Percentiles rank a stretch among this genome's conserved stretches.
Evolutionary conservation across 495 filamentous ascomycete species (phyloP).

Genomic region (Lasiosphaeria miniovina): DNA sequence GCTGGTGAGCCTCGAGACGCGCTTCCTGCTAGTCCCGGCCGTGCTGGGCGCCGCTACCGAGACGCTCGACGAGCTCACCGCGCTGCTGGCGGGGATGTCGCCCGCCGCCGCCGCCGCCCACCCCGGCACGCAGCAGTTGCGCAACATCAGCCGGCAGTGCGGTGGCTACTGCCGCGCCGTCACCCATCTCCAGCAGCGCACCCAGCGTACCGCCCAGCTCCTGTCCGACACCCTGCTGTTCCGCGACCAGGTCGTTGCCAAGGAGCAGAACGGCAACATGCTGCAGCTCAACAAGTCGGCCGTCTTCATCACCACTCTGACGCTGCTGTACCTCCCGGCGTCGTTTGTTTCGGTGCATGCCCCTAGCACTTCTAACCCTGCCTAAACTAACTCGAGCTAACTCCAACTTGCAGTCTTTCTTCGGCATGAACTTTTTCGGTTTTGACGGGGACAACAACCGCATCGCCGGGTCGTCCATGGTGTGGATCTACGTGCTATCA

Average conservation of each 20-base stretch:
- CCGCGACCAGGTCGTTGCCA: slow-evolving; percentile 36
- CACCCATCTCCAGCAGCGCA: slow-evolving; percentile 30
- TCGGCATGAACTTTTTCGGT: slow-evolving; percentile 30
- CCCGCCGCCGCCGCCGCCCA: neutral
- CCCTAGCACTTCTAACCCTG: neutral
- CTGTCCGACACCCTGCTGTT: slow-evolving; percentile 38
- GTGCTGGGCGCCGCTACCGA: slow-evolving; percentile 26
- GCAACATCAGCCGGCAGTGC: slow-evolving; percentile 19
- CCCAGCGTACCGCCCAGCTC: slow-evolving; percentile 32
- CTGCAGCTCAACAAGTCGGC: slow-evolving; percentile 40
- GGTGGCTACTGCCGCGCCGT: slow-evolving; percentile 30
- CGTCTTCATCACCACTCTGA: slow-evolving; percentile 42
- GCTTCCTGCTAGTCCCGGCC: slow-evolving; percentile 26
- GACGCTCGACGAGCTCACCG: slow-evolving; percentile 25
- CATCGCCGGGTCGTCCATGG: slow-evolving; percentile 19
- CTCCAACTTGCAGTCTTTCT: slow-evolving; percentile 18
- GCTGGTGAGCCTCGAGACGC: slow-evolving; percentile 29
- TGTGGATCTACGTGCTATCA: slow-evolving; percentile 27
- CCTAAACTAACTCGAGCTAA: neutral
- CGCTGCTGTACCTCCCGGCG: slow-evolving; percentile 43
- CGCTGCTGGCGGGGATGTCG: slow-evolving; percentile 4
- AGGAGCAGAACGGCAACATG: slow-evolving; percentile 40
- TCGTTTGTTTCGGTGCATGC: slow-evolving; percentile 44
- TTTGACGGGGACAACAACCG: slow-evolving; percentile 15
- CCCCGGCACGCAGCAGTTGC: slow-evolving; percentile 10